Percentiles rank a stretch among this genome's conserved stretches.
Conservation (phyloP, 257 asterid species). For the Lycium ferocissimum region DNA sequence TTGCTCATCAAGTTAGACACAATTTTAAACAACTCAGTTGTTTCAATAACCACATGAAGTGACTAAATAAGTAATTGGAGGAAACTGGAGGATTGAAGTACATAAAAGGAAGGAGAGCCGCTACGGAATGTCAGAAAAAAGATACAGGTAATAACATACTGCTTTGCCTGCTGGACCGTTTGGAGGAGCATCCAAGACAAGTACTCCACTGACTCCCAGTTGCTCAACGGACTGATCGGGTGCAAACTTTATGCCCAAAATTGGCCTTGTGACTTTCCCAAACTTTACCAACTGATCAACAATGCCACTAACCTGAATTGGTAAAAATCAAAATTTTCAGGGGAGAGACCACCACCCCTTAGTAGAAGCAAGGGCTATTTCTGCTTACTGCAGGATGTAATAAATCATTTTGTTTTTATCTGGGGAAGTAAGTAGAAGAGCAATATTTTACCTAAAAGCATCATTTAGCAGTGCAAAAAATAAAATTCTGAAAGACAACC, state of each 20-base stretch:
- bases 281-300: conserved; percentile 92
- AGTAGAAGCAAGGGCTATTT: not conserved
- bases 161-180: conserved; percentile 99
- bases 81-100: not conserved
- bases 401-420: not conserved
- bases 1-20: not conserved
- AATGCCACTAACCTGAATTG: conserved; percentile 82
- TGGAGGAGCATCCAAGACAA: conserved; percentile 93
- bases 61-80: not conserved
- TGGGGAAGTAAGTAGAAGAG: not conserved
- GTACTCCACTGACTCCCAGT: conserved; percentile 97
- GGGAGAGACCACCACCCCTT: not conserved
- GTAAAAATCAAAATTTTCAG: conserved; percentile 4
- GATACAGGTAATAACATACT: conserved; percentile 50
- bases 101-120: not conserved
- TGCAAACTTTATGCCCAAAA: conserved; percentile 93
- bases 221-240: conserved; percentile 98
- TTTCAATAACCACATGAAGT: not conserved
- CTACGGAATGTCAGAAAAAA: not conserved
- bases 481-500: conserved; percentile 23
- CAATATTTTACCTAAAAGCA: not conserved
- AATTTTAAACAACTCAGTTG: not conserved
- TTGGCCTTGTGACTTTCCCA: conserved; percentile 96
- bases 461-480: not conserved
- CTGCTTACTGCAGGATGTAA: conserved; percentile 1